Conservation (phyloP, 2,329 filamentous ascomycete species). For the Talaromyces sp. region DNA sequence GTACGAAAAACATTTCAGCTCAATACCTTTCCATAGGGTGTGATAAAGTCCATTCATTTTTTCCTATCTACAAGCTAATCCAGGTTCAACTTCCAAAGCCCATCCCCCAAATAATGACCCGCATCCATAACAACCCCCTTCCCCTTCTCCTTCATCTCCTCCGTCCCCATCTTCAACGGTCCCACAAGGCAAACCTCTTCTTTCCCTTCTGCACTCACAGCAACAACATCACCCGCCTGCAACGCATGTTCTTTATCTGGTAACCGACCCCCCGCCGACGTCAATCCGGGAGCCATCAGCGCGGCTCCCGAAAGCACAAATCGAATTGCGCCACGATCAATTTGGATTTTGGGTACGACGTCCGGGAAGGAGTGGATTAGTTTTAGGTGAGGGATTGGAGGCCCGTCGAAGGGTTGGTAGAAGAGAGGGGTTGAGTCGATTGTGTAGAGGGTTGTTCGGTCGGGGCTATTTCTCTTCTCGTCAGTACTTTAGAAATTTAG, state of each 20-base stretch:
- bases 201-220: conserved; percentile 91
- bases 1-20: not conserved
- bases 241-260: conserved; percentile 66
- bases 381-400: conserved; percentile 80
- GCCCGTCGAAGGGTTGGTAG: conserved; percentile 78
- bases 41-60: not conserved
- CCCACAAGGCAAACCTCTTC: conserved; percentile 87
- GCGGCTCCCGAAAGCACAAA: conserved; percentile 93
- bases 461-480: conserved; percentile 56
- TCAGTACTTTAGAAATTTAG: not conserved
- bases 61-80: conserved; percentile 42
- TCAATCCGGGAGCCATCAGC: conserved; percentile 93
- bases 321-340: conserved; percentile 93
- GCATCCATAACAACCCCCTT: conserved; percentile 94
- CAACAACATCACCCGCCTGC: conserved; percentile 77
- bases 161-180: conserved; percentile 76
- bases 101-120: conserved; percentile 91
- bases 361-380: conserved; percentile 88
- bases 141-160: conserved; percentile 88
- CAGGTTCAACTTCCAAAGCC: conserved; percentile 74
- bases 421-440: conserved; percentile 77
- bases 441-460: conserved; percentile 85
- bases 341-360: conserved; percentile 79
- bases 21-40: not conserved
- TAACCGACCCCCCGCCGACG: conserved; percentile 75